Base-by-base conservation (phyloP, 495 filamentous ascomycete species). In the Daldinia decipiens region DNA sequence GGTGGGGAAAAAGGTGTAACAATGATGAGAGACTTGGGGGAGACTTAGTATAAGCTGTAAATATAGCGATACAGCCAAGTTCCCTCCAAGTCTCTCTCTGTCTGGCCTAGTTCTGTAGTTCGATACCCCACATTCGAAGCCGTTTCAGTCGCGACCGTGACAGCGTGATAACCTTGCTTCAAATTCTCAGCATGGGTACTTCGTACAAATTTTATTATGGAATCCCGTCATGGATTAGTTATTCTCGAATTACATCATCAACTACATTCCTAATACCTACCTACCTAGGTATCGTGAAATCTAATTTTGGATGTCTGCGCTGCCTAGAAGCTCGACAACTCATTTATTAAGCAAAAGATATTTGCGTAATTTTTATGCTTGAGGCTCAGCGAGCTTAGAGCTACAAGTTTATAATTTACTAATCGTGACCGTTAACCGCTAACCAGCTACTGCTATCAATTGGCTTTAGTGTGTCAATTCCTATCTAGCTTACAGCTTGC, bases 261-360 rank as follows among this genome's bases (percentile, higher is more conserved):
- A 64, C 53, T 34, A 59, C 24, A 43, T 45, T 13, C 24, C 61
- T 31, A 34, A 67, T 40, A n/a, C n/a, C n/a, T n/a, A n/a, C n/a
- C n/a, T n/a, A n/a, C n/a, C n/a, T n/a, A n/a, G n/a, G n/a, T n/a
- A 71, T 71, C 63, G 59, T 54, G 69, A 67, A 54, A 32, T 67
- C 36, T 21, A 52, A 65, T 40, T 59, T 38, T 58, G 29, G 17
- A 19, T 36, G 3, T 13, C 17, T 32, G 34, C 6, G 31, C 15
- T 64, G n/a, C 31, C 31, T 34, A 3, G 29, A 32, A 34, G 17
- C 31, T 19, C 2, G 6, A 3, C 7, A 21, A 12, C 19, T 32
- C 32, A 24, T 57, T 11, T 19, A 24, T 11, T 19, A 24, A 17
- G 5, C 29, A 57, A 21, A 38, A 21, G 32, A 17, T 11, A 15